A percentile compares a stretch with the other conserved stretches of the same genome.
These are phyloP conservation scores for Nemania diffusa DNA, from an alignment of 2,329 filamentous ascomycete genomes.

Conservation along the genomic window DNA sequence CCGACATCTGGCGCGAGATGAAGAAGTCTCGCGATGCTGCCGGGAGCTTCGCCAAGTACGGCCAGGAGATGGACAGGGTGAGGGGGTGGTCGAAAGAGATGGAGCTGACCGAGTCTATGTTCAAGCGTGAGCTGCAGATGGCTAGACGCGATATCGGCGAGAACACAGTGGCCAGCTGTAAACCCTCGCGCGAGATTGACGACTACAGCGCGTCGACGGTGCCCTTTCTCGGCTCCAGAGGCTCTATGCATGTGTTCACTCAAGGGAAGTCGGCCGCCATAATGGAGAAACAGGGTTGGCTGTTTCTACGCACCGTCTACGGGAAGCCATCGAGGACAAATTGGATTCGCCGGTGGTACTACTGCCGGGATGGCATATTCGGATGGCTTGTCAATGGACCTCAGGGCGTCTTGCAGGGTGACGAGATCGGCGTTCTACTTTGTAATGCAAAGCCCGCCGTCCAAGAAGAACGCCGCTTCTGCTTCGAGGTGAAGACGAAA, in stretches of 20 bases:
- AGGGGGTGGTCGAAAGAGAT: slow-evolving; percentile 94
- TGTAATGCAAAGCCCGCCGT: slow-evolving; percentile 93
- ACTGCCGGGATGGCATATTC: slow-evolving; percentile 94
- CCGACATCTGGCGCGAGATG: slow-evolving; percentile 90
- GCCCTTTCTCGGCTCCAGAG: slow-evolving; percentile 79
- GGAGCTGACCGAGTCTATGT: slow-evolving; percentile 86
- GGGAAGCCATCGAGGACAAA: slow-evolving; percentile 90
- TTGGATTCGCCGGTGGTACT: slow-evolving; percentile 95
- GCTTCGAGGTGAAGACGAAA: slow-evolving; percentile 98
- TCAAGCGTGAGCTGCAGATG: slow-evolving; percentile 81
- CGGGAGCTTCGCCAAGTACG: slow-evolving; percentile 72
- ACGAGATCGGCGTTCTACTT: slow-evolving; percentile 93
- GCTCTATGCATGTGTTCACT: slow-evolving; percentile 72
- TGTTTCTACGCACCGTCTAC: slow-evolving; percentile 82
- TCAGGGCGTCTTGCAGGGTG: slow-evolving; percentile 91
- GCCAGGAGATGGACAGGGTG: slow-evolving; percentile 87
- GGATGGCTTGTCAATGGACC: slow-evolving; percentile 89
- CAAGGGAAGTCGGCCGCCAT: slow-evolving; percentile 61
- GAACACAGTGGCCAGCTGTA: slow-evolving; percentile 72
- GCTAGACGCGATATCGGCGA: slow-evolving; percentile 87
- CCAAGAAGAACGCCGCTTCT: slow-evolving; percentile 93
- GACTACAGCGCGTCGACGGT: slow-evolving; percentile 92
- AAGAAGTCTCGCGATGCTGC: slow-evolving; percentile 74
- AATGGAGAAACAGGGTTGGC: slow-evolving; percentile 92
- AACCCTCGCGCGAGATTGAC: slow-evolving; percentile 91